Conservation (phyloP, 495 filamentous ascomycete genomes). For the Aeminium ludgeri region DNA sequence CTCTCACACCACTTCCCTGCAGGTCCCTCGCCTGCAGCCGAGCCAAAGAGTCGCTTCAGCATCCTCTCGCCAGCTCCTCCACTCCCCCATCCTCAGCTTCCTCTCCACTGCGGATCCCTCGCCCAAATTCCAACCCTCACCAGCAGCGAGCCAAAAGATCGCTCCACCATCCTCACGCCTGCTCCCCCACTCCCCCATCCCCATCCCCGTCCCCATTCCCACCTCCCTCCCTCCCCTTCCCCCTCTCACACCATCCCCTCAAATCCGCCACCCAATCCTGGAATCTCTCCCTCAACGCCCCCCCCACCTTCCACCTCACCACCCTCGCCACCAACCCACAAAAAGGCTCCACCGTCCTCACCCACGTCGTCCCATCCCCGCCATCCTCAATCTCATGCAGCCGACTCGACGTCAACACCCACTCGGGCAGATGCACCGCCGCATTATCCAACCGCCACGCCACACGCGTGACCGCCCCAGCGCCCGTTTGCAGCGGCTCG, state of each 20-base stretch:
- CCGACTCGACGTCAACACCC: constrained; percentile 6
- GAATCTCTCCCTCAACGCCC: constrained; percentile 8
- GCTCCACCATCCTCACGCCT: too few species aligned
- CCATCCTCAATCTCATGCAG: constrained; percentile 14
- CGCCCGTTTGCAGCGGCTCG: background rate
- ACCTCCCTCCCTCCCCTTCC: background rate
- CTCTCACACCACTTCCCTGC: too few species aligned
- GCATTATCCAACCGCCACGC: constrained; percentile 13
- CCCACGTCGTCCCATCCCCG: constrained; percentile 9
- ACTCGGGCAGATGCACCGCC: constrained; percentile 2
- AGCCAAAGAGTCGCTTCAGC: too few species aligned
- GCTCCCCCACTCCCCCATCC: too few species aligned
- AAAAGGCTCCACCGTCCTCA: constrained; percentile 12
- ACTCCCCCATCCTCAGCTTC: too few species aligned
- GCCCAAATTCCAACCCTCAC: too few species aligned
- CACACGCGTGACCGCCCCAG: constrained; percentile 3
- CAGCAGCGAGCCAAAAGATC: too few species aligned
- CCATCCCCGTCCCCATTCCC: too few species aligned
- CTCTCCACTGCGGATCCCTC: too few species aligned
- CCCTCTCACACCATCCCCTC: constrained; percentile 10
- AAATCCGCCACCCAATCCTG: constrained; percentile 15
- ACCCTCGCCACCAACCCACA: constrained; percentile 8
- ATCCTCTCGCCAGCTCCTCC: too few species aligned
- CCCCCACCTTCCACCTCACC: constrained; percentile 10
- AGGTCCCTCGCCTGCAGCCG: too few species aligned